Percentiles rank a stretch among this genome's conserved stretches.
phyloP scores from a whole-genome alignment of 1,139 yeast genomes.

The Geotrichum carabidarum region DNA sequence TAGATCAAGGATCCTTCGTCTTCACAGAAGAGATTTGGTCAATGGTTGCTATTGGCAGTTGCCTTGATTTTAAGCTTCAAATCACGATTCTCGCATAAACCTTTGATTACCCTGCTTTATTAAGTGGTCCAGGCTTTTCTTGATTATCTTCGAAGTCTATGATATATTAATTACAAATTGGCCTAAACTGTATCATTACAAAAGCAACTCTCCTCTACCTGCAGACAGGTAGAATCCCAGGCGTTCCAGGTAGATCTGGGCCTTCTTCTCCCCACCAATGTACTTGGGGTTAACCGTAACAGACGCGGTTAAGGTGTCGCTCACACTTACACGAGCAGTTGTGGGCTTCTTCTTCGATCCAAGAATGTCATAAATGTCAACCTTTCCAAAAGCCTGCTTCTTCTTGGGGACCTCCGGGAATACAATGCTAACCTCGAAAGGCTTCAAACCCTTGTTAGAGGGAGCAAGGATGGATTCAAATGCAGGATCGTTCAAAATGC shows the following conservation, averaged over 20 bases:
- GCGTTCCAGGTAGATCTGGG: constrained; percentile 38
- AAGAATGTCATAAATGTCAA: constrained; percentile 43
- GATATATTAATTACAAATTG: too few relatives aligned
- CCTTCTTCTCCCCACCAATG: constrained; percentile 44
- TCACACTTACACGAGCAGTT: constrained; percentile 26
- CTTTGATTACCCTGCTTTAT: too few relatives aligned
- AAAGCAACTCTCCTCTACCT: constrained; percentile 26
- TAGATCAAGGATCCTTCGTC: too few relatives aligned
- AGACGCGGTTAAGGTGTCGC: constrained; percentile 33
- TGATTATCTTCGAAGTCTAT: too few relatives aligned
- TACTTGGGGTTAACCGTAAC: constrained; percentile 48
- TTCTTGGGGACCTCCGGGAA: constrained; percentile 34
- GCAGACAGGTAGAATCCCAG: constrained; percentile 30
- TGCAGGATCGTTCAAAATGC: constrained; percentile 52
- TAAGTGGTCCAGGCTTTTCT: too few relatives aligned
- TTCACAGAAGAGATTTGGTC: too few relatives aligned
- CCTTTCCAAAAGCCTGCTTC: constrained; percentile 27
- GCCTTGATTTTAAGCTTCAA: too few relatives aligned
- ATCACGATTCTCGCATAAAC: too few relatives aligned
- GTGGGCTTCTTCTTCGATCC: constrained; percentile 29
- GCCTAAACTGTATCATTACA: constrained; percentile 1
- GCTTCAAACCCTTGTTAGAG: constrained; percentile 38
- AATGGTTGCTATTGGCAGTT: too few relatives aligned
- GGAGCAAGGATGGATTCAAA: constrained; percentile 62
- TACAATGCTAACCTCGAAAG: constrained; percentile 54